phyloP scores from a whole-genome alignment of 441 rosid genomes.

The Populus hybrid region DNA sequence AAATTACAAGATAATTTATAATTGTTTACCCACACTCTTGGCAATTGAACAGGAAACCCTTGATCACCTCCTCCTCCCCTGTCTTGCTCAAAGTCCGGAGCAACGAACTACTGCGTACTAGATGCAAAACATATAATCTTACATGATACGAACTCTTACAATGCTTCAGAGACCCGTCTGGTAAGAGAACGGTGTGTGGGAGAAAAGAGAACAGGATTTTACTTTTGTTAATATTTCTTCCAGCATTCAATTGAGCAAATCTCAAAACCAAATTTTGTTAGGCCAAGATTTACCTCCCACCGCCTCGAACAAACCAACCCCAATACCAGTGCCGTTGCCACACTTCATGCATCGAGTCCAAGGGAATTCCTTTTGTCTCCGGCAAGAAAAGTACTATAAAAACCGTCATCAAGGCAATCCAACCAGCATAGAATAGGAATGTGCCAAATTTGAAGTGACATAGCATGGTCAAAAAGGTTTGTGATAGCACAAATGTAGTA shows the following conservation, averaged over 20 bases:
- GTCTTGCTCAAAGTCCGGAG: background rate
- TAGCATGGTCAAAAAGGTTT: constrained; percentile 66
- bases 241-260: background rate
- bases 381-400: constrained; percentile 65
- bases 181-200: background rate
- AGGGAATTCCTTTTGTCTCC: constrained; percentile 71
- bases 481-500: constrained; percentile 59
- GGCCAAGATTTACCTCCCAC: background rate
- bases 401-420: constrained; percentile 66
- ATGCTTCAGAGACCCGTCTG: background rate
- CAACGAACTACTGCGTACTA: background rate
- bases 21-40: background rate
- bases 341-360: constrained; percentile 62
- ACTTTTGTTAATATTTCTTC: background rate
- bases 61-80: background rate
- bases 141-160: background rate
- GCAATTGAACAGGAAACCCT: background rate
- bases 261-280: background rate
- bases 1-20: no score
- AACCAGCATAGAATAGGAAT: constrained; percentile 71
- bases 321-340: constrained; percentile 87
- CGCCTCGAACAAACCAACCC: constrained; percentile 41
- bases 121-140: background rate
- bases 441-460: constrained; percentile 72
- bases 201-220: background rate